Percentiles rank a stretch among this genome's conserved stretches.
phyloP scores from a whole-genome alignment of 78 protist genomes.

The Dictyostelium citrinum region DNA sequence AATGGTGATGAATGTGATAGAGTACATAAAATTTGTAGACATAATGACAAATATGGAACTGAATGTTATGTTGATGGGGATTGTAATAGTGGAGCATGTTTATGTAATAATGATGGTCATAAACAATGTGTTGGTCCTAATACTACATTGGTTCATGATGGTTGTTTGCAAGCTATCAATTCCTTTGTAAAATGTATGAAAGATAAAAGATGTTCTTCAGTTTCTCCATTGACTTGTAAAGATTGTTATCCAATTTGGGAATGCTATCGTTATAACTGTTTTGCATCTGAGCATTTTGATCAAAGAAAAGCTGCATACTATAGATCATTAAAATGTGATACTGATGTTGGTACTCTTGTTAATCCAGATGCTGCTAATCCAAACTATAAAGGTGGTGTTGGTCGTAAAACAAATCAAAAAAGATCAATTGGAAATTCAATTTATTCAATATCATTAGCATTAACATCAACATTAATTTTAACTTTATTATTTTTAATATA shows the following conservation, averaged over 20 bases:
- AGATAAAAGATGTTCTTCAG: not conserved
- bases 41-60: not conserved
- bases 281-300: not conserved
- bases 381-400: not conserved
- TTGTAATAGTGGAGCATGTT: not conserved
- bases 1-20: not conserved
- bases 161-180: not conserved
- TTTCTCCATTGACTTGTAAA: not conserved
- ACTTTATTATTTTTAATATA: not conserved
- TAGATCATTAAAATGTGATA: not conserved
- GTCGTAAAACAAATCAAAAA: not conserved
- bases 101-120: not conserved
- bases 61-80: slow-evolving; percentile 19
- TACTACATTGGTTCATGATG: not conserved
- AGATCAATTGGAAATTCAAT: not conserved
- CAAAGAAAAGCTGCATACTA: not conserved
- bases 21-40: not conserved
- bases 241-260: not conserved
- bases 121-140: not conserved
- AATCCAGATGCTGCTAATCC: not conserved
- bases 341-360: not conserved
- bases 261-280: not conserved
- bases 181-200: not conserved
- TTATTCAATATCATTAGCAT: not conserved
- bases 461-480: not conserved